Conservation (phyloP, 169 alveolate species). For the Babesia sp. region DNA sequence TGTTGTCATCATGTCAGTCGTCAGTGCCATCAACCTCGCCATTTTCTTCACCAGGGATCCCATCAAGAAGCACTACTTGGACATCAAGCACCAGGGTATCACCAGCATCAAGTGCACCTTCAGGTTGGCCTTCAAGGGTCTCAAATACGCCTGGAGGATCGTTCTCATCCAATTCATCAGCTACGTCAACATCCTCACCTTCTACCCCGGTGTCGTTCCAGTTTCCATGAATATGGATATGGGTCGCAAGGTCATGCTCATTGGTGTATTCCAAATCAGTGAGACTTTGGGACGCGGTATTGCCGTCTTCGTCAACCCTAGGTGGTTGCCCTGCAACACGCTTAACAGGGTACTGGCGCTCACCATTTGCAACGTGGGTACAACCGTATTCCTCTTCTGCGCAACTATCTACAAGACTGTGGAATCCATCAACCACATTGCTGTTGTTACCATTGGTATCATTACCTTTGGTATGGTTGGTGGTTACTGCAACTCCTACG, state of each 20-base stretch:
- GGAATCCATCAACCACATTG: constrained; percentile 9
- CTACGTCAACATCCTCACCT: constrained; percentile 23
- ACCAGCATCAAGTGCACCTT: constrained; percentile 39
- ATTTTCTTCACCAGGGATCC: constrained; percentile 10
- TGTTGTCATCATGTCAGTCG: constrained; percentile 6
- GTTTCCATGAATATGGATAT: not conserved
- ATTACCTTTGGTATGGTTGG: constrained; percentile 16
- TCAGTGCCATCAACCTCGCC: constrained; percentile 18
- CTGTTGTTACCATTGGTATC: constrained; percentile 18
- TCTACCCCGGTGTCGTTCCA: constrained; percentile 36
- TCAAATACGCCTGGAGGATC: constrained; percentile 35
- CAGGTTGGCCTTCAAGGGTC: constrained; percentile 19
- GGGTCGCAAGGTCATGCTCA: constrained; percentile 18
- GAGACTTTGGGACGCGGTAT: constrained; percentile 28
- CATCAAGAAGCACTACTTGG: constrained; percentile 26
- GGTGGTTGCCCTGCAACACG: constrained; percentile 30
- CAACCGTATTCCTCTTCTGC: constrained; percentile 22
- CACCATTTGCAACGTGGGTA: constrained; percentile 6
- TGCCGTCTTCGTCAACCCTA: constrained; percentile 24
- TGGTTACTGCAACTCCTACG: constrained; percentile 40
- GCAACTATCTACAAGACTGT: not conserved
- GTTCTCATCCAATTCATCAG: constrained; percentile 22
- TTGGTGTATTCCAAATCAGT: constrained; percentile 34
- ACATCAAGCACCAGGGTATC: constrained; percentile 12
- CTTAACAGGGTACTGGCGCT: constrained; percentile 18